Evolutionary conservation across 371 early-diverging fungal genomes (phyloP).

Genomic region (Lichtheimia ornata): DNA sequence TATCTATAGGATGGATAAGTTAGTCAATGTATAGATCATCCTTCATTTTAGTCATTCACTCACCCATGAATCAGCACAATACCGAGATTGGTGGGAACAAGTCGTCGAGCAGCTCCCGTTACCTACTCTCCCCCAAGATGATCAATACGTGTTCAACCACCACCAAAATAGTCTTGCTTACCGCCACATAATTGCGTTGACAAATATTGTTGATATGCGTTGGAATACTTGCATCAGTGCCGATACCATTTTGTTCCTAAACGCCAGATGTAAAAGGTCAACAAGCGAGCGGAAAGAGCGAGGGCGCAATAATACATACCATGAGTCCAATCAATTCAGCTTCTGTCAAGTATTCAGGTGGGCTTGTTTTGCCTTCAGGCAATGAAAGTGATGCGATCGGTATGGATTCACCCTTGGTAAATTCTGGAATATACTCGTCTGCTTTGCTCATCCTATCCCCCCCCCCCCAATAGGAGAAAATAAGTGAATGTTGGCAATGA

Average conservation of each 20-base stretch:
- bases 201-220: conserved; percentile 79
- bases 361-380: conserved; percentile 61
- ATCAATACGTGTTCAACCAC: no score
- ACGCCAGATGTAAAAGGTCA: neutral
- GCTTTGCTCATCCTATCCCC: conserved; percentile 30
- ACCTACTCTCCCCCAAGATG: conserved; percentile 9
- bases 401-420: conserved; percentile 36
- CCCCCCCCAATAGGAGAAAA: neutral
- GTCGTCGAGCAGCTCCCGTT: conserved; percentile 30
- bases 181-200: conserved; percentile 62
- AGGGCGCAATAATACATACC: conserved; percentile 3
- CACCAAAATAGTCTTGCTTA: neutral
- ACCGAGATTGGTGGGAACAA: conserved; percentile 55
- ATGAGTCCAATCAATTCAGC: conserved; percentile 64
- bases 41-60: neutral
- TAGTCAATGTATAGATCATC: neutral
- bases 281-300: no score
- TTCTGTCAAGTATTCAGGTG: conserved; percentile 72
- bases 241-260: conserved; percentile 76
- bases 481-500: neutral
- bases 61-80: conserved; percentile 60
- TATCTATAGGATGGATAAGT: conserved; percentile 19
- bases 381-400: conserved; percentile 24
- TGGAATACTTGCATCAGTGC: conserved; percentile 81
- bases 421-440: conserved; percentile 54